Conservation (phyloP, 768 basidiomycete genomes). For the Phlebiopsis gigantea region DNA sequence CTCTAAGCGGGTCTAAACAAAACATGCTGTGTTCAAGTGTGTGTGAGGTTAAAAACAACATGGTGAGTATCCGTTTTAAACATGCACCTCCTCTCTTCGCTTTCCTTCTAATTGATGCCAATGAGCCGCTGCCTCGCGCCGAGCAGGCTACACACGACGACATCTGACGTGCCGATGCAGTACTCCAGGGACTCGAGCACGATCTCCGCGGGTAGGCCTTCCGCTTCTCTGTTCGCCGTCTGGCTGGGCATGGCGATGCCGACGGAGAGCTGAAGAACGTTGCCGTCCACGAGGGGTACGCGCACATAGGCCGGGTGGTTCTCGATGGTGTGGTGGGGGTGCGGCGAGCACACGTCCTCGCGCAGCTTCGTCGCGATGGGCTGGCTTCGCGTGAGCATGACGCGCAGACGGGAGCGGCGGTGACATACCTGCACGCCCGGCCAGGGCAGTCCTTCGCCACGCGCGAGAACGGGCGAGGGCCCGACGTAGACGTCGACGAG, state of each 20-base stretch:
- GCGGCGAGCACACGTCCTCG: background rate
- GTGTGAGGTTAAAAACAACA: background rate
- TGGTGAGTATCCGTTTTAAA: background rate
- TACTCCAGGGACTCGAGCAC: slow-evolving; percentile 6
- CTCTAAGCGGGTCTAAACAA: background rate
- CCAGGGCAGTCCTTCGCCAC: background rate
- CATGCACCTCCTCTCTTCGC: background rate
- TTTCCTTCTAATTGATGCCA: background rate
- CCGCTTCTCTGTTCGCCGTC: background rate
- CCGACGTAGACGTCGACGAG: slow-evolving; percentile 11
- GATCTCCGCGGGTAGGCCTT: background rate
- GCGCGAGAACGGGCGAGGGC: background rate
- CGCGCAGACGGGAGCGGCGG: background rate
- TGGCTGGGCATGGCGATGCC: slow-evolving; percentile 7
- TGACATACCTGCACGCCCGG: slow-evolving; percentile 4
- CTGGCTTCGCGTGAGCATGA: background rate
- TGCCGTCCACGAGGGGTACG: slow-evolving; percentile 2
- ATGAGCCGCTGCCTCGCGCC: slow-evolving; percentile 6
- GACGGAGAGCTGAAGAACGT: slow-evolving; percentile 2
- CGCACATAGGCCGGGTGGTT: slow-evolving; percentile 3
- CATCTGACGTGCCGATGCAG: slow-evolving; percentile 9
- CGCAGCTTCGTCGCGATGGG: slow-evolving; percentile 1
- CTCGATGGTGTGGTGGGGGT: slow-evolving; percentile 7
- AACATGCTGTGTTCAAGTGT: background rate
- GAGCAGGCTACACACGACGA: slow-evolving; percentile 10